A percentile compares a stretch with the other conserved stretches of the same genome.
phyloP scores from a whole-genome alignment of 169 alveolate species.

The Eimeria praecox region DNA sequence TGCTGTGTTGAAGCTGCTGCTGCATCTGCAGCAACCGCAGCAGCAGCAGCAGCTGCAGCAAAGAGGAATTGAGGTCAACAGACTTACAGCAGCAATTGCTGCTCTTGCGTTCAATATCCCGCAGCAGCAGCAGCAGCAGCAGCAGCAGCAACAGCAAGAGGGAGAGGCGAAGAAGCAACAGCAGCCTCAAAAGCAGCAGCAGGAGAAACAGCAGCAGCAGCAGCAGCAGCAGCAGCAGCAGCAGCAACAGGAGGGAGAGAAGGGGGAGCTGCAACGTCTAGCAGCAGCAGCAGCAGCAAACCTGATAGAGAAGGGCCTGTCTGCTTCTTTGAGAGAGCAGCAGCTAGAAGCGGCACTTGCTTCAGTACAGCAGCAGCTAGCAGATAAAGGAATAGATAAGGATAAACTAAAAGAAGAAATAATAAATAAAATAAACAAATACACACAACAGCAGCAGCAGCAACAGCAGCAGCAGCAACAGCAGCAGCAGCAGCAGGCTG shows the following conservation, averaged over 20 bases:
- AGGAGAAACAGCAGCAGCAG: neutral
- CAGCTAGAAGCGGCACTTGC: slow-evolving; percentile 1
- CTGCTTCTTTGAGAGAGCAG: neutral
- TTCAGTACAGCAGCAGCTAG: slow-evolving; percentile 18
- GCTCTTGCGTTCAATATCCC: neutral
- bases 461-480: slow-evolving; percentile 24
- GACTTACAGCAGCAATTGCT: neutral
- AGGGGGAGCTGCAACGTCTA: neutral
- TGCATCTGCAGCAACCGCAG: neutral
- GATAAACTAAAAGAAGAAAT: neutral
- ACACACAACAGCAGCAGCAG: slow-evolving; percentile 35
- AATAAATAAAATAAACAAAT: neutral
- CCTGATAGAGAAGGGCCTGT: neutral
- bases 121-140: slow-evolving; percentile 42
- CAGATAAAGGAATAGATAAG: neutral
- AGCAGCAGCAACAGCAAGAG: neutral
- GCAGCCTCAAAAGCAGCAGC: neutral
- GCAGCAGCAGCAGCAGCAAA: slow-evolving; percentile 39
- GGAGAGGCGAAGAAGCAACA: neutral
- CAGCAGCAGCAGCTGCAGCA: slow-evolving; percentile 61
- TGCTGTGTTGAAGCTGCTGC: slow-evolving; percentile 33
- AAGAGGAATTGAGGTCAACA: neutral
- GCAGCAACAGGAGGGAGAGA: slow-evolving; percentile 8
- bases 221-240: neutral
- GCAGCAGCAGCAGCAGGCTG: neutral